phyloP scores from a whole-genome alignment of 2,329 filamentous ascomycete genomes.

The Claviceps humidiphila region DNA sequence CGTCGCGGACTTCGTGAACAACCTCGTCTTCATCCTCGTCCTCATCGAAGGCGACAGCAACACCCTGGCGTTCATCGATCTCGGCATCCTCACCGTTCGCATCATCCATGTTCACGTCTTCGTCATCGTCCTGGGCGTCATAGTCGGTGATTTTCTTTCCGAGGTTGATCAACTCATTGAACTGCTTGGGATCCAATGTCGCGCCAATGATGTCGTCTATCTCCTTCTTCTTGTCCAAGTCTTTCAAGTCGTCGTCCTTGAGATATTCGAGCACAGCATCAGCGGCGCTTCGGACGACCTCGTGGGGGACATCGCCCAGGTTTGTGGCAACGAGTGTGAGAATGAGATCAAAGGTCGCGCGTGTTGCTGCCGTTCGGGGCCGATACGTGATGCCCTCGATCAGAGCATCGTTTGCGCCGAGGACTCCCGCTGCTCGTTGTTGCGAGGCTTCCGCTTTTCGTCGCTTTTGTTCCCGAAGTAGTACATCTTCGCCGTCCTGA shows the following conservation, averaged over 20 bases:
- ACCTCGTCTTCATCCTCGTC: slow-evolving; percentile 71
- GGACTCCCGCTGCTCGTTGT: slow-evolving; percentile 59
- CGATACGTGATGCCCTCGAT: slow-evolving; percentile 88
- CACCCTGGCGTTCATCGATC: slow-evolving; percentile 87
- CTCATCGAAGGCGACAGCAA: slow-evolving; percentile 93
- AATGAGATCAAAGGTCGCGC: slow-evolving; percentile 88
- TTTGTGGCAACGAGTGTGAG: slow-evolving; percentile 78
- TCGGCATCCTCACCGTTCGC: slow-evolving; percentile 55
- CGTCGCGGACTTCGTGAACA: slow-evolving; percentile 77
- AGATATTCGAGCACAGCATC: slow-evolving; percentile 83
- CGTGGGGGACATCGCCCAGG: slow-evolving; percentile 84
- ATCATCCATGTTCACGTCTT: slow-evolving; percentile 63
- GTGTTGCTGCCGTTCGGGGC: slow-evolving; percentile 79
- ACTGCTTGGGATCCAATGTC: slow-evolving; percentile 73
- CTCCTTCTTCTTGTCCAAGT: slow-evolving; percentile 97
- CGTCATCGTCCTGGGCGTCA: slow-evolving; percentile 89
- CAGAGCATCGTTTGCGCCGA: slow-evolving; percentile 72
- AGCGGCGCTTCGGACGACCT: slow-evolving; percentile 84
- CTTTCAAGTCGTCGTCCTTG: slow-evolving; percentile 91
- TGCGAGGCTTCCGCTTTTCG: slow-evolving; percentile 60
- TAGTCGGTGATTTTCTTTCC: slow-evolving; percentile 99
- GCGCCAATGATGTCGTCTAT: slow-evolving; percentile 86
- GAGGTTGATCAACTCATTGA: slow-evolving; percentile 91
- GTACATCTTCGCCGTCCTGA: slow-evolving; percentile 69
- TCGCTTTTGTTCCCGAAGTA: slow-evolving; percentile 76